Base-by-base conservation (phyloP, 23 red algal species). In the Agarophyton chilense region DNA sequence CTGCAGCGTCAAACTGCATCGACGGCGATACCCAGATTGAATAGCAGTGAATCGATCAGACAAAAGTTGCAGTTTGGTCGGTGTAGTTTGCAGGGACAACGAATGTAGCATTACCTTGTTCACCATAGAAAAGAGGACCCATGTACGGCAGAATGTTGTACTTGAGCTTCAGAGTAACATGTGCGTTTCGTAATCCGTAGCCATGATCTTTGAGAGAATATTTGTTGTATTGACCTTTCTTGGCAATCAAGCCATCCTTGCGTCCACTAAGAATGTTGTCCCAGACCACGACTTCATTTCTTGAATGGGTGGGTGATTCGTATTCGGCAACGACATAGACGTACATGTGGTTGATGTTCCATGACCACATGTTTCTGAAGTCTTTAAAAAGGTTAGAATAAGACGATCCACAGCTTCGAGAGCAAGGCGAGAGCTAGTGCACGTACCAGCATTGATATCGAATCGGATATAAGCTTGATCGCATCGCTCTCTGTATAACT, bases 301-400 rank as follows among this genome's bases (percentile, higher is more conserved):
- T 31, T 53, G 44, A 13, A 73, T 90, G 86, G 19, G 73, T 68
- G 19, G 13, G 38, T 8, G 72, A 73, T 41, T 68, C 58, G 50
- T 90, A 90, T 62, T 90, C 86, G 2, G 86, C 86, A 11, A 90
- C 86, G 18, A 90, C 72, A 71, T 79, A 90, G 18, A 90, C 86
- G 72, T 90, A 90, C 73, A 90, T 79, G 4, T 90, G 86, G 36
- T 90, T 90, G 10, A 90, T 68, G 62, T 90, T 90, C 86, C 86
- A 90, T 9, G 73, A 63, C 86, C 86, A 90, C 86, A 90, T 81
- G 2, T 43, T 44, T 53, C 40, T 33, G 16, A 90, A 81, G 73
- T 90, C 86, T 57, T 21, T 25, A 4, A 39, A 35, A 17, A 55
- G 17, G 25, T 51, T 51, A 77, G 72, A 31, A 52, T 3, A 39